These are phyloP conservation scores for Phytophthora litchii DNA, from an alignment of 352 stramenopile species.

Conservation along the genomic window DNA sequence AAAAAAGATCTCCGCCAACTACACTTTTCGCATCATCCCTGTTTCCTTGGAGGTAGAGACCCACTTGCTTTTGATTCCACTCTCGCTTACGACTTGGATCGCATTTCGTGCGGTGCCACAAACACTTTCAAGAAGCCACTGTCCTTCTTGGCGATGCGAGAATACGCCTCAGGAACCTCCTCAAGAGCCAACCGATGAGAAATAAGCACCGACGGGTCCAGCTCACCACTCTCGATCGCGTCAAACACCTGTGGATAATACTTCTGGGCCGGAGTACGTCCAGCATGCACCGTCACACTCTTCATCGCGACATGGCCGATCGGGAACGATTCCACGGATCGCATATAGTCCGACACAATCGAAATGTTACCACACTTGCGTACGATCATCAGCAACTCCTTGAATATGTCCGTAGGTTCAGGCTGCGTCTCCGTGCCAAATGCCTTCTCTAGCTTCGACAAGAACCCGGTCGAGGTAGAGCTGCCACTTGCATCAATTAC, in stretches of 20 bases:
- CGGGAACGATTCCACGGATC: slow-evolving; percentile 48
- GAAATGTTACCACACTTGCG: slow-evolving; percentile 66
- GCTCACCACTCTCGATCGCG: slow-evolving; percentile 57
- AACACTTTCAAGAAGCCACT: slow-evolving; percentile 68
- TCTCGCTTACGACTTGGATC: slow-evolving; percentile 35
- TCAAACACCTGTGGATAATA: slow-evolving; percentile 63
- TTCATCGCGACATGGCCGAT: slow-evolving; percentile 72
- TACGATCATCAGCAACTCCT: slow-evolving; percentile 60
- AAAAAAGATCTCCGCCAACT: not conserved
- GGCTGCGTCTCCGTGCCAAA: slow-evolving; percentile 55
- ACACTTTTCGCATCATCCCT: too few relatives aligned
- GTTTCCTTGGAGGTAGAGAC: too few relatives aligned
- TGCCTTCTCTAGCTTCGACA: slow-evolving; percentile 50
- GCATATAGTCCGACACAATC: slow-evolving; percentile 61
- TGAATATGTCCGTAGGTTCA: slow-evolving; percentile 59
- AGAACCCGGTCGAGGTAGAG: slow-evolving; percentile 38
- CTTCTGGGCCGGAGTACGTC: slow-evolving; percentile 56
- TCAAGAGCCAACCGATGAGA: slow-evolving; percentile 63
- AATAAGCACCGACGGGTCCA: slow-evolving; percentile 62
- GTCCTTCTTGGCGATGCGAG: slow-evolving; percentile 61
- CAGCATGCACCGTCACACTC: slow-evolving; percentile 56
- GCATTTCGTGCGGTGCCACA: slow-evolving; percentile 49
- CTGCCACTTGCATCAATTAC: slow-evolving; percentile 61
- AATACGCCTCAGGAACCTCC: slow-evolving; percentile 59
- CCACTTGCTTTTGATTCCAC: not conserved